Percentiles rank a stretch among this genome's conserved stretches.
phyloP scores from a whole-genome alignment of 1,284 basidiomycete species.

The Thecaphora frezii region DNA sequence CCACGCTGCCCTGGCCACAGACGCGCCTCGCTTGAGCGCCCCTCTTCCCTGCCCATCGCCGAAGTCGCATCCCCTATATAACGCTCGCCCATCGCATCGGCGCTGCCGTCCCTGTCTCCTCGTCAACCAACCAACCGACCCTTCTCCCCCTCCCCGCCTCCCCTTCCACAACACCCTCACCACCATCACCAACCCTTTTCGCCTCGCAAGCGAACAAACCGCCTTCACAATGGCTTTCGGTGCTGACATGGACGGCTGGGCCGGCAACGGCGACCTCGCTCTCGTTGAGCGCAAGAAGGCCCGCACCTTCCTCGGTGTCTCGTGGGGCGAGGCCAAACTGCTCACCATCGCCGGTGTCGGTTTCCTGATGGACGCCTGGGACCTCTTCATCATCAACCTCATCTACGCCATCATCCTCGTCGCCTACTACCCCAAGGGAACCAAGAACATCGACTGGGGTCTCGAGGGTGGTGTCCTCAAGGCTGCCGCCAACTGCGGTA shows the following conservation, averaged over 20 bases:
- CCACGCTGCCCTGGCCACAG: too few relatives aligned
- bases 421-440: constrained; percentile 41
- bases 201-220: neutral
- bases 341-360: constrained; percentile 54
- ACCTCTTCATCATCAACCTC: constrained; percentile 56
- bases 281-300: constrained; percentile 46
- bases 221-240: constrained; percentile 44
- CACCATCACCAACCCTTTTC: neutral
- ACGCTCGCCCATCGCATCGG: too few relatives aligned
- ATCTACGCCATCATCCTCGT: constrained; percentile 52
- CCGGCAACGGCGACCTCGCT: constrained; percentile 40
- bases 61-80: too few relatives aligned
- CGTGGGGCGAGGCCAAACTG: constrained; percentile 51
- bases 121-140: too few relatives aligned
- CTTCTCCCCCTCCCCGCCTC: neutral
- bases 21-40: too few relatives aligned
- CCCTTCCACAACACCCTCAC: neutral
- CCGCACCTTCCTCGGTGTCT: constrained; percentile 38
- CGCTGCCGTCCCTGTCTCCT: too few relatives aligned
- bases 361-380: constrained; percentile 56
- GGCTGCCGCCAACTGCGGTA: constrained; percentile 54
- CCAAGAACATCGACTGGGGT: constrained; percentile 53
- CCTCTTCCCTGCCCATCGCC: too few relatives aligned
- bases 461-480: constrained; percentile 55
- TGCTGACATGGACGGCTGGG: constrained; percentile 50